These are phyloP conservation scores for Ustilago crameri DNA, from an alignment of 1,284 basidiomycete species.

Conservation along the genomic window DNA sequence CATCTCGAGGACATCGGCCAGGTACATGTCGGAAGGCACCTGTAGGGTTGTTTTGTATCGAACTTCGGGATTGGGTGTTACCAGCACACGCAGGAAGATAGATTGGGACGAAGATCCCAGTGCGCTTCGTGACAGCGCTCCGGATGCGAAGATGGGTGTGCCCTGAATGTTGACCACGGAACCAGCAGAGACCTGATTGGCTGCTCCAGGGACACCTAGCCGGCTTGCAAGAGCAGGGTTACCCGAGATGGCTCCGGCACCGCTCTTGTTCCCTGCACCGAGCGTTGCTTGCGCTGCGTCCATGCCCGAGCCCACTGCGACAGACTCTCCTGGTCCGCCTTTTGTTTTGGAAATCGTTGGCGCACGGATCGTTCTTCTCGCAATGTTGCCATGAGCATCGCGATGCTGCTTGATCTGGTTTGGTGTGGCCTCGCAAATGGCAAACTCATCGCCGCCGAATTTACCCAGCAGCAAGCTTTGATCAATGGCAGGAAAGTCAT, in stretches of 20 bases:
- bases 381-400: slow-evolving; percentile 63
- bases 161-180: slow-evolving; percentile 53
- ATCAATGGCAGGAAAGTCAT: slow-evolving; percentile 97
- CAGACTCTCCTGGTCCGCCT: slow-evolving; percentile 19
- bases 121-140: slow-evolving; percentile 46
- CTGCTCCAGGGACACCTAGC: slow-evolving; percentile 27
- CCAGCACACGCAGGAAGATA: slow-evolving; percentile 60
- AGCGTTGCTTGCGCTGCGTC: slow-evolving; percentile 31
- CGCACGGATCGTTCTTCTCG: slow-evolving; percentile 35
- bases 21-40: slow-evolving; percentile 83
- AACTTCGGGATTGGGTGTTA: slow-evolving; percentile 60
- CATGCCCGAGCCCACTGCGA: slow-evolving; percentile 14
- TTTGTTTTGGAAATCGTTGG: slow-evolving; percentile 17
- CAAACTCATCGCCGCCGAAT: slow-evolving; percentile 91
- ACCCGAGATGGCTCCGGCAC: slow-evolving; percentile 22
- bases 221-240: slow-evolving; percentile 35
- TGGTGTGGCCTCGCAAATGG: slow-evolving; percentile 78
- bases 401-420: slow-evolving; percentile 85
- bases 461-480: slow-evolving; percentile 83
- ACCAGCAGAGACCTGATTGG: slow-evolving; percentile 26
- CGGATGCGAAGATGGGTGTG: slow-evolving; percentile 58
- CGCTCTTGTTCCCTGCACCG: slow-evolving; percentile 22
- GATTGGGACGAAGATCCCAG: slow-evolving; percentile 43
- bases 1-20: slow-evolving; percentile 89
- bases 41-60: slow-evolving; percentile 68